A percentile compares a stretch with the other conserved stretches of the same genome.
Evolutionary conservation across 306 rosid genomes (phyloP).

Genomic region (Prunus mume): DNA sequence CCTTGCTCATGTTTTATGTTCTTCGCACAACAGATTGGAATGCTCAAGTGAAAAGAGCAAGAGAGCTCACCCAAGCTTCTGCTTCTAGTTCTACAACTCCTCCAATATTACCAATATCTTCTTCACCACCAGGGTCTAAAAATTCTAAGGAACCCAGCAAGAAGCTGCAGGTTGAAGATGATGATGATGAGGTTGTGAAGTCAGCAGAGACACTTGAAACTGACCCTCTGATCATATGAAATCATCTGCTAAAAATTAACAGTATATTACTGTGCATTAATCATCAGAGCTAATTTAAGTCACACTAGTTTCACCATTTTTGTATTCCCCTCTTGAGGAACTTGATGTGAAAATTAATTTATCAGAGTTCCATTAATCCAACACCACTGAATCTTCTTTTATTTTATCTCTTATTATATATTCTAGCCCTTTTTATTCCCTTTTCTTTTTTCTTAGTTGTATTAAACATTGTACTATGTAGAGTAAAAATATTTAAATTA

Average conservation of each 20-base stretch:
- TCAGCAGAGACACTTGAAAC: conserved; percentile 44
- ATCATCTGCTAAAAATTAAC: background rate
- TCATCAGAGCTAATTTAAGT: background rate
- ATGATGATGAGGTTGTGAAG: conserved; percentile 28
- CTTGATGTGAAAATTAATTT: background rate
- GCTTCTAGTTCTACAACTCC: background rate
- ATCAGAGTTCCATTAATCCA: background rate
- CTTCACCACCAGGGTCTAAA: background rate
- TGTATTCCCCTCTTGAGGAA: background rate
- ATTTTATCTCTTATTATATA: conserved; percentile 3
- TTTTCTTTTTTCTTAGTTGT: conserved; percentile 1
- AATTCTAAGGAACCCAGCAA: conserved; percentile 1
- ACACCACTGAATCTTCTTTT: conserved; percentile 3
- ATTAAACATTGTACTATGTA: conserved; percentile 20
- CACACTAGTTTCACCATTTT: conserved; percentile 10
- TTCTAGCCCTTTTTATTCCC: background rate
- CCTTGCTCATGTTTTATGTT: conserved; percentile 69
- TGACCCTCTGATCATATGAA: conserved; percentile 39
- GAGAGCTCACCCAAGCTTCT: conserved; percentile 42
- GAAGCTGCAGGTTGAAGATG: conserved; percentile 27
- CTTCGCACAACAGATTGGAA: conserved; percentile 79
- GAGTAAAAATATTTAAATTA: conserved; percentile 13
- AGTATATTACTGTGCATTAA: background rate
- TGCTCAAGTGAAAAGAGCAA: conserved; percentile 54
- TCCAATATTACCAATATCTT: conserved; percentile 27